Base-by-base conservation (phyloP, 179 eudicot genomes). In the Spinacia oleracea region DNA sequence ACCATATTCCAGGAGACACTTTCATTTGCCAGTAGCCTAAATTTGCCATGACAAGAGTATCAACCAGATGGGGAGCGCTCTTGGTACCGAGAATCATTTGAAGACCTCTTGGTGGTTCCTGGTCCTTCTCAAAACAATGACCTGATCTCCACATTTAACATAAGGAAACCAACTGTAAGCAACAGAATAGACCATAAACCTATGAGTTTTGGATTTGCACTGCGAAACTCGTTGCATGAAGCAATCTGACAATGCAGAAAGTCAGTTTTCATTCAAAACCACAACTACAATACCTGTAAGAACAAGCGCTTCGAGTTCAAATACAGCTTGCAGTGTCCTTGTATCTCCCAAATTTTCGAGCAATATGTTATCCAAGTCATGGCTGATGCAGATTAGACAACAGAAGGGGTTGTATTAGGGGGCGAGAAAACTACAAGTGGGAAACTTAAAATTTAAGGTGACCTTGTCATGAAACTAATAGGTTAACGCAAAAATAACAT, bases 11-110 rank as follows among this genome's bases (percentile, higher is more conserved):
- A 75, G 99, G 99, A 80, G 94, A 89, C 66, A 90, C 99, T 88
- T 96, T 96, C 99, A 96, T 90, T 89, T 96, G 99, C 99, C 99
- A 96, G 80, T 96, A 96, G 53, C 99, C 99, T 78, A 96, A 80
- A 88, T 96, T 96, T 81, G 97, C 97, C 99, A 96, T 96, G 55
- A 96, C 99, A 62, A 93, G 89, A 48, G 99, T 96, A 85, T 96
- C 99, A 79, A 96, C 99, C 77, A 93, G 84, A 87, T 96, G 99
- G 27, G 99, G 96, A 70, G 84, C 68, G 80, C 76, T 89, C 80
- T 90, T 89, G 78, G 96, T 91, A 77, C 99, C 99, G 77, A 96
- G 97, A 79, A 96, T 93, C 87, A 96, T 84, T 83, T 96, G 99
- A 77, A 96, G 97, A 71, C 99, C 99, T 79, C 93, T 90, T 18